phyloP scores from a whole-genome alignment of 805 yeast genomes.

The Cyberlindnera americana region DNA sequence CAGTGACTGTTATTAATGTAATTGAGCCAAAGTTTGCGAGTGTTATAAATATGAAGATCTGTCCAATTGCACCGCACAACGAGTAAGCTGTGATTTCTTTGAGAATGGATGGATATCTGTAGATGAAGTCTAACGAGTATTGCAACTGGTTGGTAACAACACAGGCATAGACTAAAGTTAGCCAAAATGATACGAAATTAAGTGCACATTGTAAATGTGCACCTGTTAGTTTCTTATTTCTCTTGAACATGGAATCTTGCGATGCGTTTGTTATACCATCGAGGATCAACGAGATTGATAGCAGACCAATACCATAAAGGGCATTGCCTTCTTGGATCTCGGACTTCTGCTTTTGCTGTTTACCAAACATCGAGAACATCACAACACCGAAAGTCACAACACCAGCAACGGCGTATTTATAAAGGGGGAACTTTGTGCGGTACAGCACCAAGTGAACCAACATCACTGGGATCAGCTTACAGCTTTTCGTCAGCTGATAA shows the following conservation, averaged over 20 bases:
- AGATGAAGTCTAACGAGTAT: conserved; percentile 47
- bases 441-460: conserved; percentile 71
- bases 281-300: conserved; percentile 61
- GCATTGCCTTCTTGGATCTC: conserved; percentile 35
- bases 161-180: conserved; percentile 48
- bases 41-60: conserved; percentile 85
- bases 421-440: conserved; percentile 63
- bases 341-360: conserved; percentile 27
- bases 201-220: conserved; percentile 83
- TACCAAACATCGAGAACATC: conserved; percentile 61
- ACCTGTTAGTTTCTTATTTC: conserved; percentile 57
- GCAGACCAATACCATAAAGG: conserved; percentile 54
- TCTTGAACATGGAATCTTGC: conserved; percentile 77
- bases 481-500: conserved; percentile 82
- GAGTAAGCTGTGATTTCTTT: conserved; percentile 65
- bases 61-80: conserved; percentile 85
- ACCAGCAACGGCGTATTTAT: conserved; percentile 75
- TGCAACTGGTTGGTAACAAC: conserved; percentile 44
- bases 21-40: conserved; percentile 83
- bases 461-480: conserved; percentile 94
- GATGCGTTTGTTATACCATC: conserved; percentile 94
- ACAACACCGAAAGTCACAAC: conserved; percentile 83
- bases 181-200: conserved; percentile 40
- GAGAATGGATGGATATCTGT: conserved; percentile 49
- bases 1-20: conserved; percentile 86